Conservation (phyloP, 192 early-diverging fungal genomes). For the Entomortierella lignicola region DNA sequence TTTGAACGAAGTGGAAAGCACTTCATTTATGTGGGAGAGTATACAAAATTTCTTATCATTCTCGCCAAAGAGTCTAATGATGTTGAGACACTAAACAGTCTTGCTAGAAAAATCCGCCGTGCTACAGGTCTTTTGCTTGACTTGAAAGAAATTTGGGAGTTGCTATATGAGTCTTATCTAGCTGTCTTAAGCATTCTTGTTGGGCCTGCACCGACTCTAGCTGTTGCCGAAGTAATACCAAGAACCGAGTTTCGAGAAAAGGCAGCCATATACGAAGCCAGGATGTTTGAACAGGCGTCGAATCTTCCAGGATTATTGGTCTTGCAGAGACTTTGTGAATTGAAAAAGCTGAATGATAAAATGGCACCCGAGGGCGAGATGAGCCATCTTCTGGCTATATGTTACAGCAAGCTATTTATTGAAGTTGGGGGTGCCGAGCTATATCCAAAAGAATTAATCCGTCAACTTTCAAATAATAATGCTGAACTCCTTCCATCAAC, state of each 20-base stretch:
- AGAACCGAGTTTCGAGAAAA: constrained; percentile 49
- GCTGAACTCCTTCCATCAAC: neutral
- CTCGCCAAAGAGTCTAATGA: constrained; percentile 69
- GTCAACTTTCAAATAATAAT: constrained; percentile 16
- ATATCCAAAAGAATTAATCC: constrained; percentile 44
- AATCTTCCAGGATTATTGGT: constrained; percentile 22
- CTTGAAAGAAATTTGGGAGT: constrained; percentile 64
- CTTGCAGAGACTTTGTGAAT: constrained; percentile 33
- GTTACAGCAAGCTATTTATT: constrained; percentile 48
- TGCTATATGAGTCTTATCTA: constrained; percentile 58
- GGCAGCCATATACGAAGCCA: constrained; percentile 38
- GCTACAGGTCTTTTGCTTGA: constrained; percentile 62
- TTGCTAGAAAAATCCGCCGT: constrained; percentile 68
- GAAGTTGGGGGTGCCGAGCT: constrained; percentile 47
- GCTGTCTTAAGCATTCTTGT: constrained; percentile 49
- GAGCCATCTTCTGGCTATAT: constrained; percentile 33
- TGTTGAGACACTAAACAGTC: constrained; percentile 63
- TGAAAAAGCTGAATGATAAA: constrained; percentile 51
- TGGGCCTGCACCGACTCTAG: constrained; percentile 23
- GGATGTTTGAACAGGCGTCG: constrained; percentile 44
- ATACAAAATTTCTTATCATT: constrained; percentile 70
- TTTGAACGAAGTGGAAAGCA: constrained; percentile 84
- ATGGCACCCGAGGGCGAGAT: constrained; percentile 52
- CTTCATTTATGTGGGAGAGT: constrained; percentile 79
- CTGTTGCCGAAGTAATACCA: constrained; percentile 47